Base-by-base conservation (phyloP, 441 rosid species). In the Jatropha podagrica region DNA sequence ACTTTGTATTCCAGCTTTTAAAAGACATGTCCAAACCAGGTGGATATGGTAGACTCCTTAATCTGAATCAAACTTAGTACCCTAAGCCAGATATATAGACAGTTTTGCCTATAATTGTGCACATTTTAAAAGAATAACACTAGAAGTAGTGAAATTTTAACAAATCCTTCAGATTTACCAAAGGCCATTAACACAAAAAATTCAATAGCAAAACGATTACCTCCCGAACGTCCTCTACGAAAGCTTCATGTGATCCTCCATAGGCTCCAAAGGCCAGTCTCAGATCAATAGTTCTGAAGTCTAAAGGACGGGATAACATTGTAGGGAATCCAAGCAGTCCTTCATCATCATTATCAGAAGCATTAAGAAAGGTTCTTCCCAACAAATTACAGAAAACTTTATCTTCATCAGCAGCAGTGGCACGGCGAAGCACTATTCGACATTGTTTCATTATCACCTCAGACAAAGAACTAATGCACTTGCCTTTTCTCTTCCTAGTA, bases 221-320 rank as follows among this genome's bases (percentile, higher is more conserved):
- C 90, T 86, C 92, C 20, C 85, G 85, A 76, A 88, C 90, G 84
- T 88, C 92, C 77, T 88, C 92, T 23, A 85, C 61, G 73, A 88
- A 88, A 74, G 90, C 86, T 85, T 86, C 89, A 69, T 81, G 86
- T 26, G 89, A 85, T 78, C 86, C 90, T 68, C 88, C 78, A 78
- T 88, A 88, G 26, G 86, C 89, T 74, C 90, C 90, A 81, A 74
- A 76, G 72, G 86, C 81, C 81, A 88, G 76, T 78, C 89, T 83
- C 49, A 85, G 75, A 80, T 88, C 90, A 65, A 88, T 85, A 49
- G 86, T 88, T 81, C 89, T 85, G 74, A 87, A 88, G 83, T 88
- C 92, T 37, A 87, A 55, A 51, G 90, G 90, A 37, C 88, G 85
- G 60, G 92, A 81, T 41, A 86, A 85, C 86, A 83, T 86, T 2